These are phyloP conservation scores for Metschnikowia gruessii DNA, from an alignment of 805 yeast species.

Conservation along the genomic window DNA sequence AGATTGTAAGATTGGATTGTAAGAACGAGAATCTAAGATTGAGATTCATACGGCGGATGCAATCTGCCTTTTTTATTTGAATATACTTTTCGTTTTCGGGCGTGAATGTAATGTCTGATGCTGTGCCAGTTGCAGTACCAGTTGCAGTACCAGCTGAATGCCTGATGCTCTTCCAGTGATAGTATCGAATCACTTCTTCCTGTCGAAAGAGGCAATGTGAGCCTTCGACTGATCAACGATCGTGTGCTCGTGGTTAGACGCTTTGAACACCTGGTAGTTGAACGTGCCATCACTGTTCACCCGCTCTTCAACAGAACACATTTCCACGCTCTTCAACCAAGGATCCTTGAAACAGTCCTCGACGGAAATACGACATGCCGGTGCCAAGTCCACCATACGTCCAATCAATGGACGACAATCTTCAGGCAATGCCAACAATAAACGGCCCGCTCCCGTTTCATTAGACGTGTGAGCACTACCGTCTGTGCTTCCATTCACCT, in stretches of 20 bases:
- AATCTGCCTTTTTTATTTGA: no score
- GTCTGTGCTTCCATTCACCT: conserved; percentile 17
- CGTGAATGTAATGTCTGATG: no score
- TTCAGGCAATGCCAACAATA: conserved; percentile 66
- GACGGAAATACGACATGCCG: conserved; percentile 78
- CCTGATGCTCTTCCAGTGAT: no score
- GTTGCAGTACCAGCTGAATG: no score
- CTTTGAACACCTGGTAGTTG: conserved; percentile 38
- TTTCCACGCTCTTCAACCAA: conserved; percentile 61
- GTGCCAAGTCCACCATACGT: conserved; percentile 79
- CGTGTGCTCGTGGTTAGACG: conserved; percentile 75
- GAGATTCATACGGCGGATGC: no score
- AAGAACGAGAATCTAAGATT: neutral
- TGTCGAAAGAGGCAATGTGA: conserved; percentile 90
- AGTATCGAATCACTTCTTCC: conserved; percentile 46
- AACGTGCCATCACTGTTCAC: conserved; percentile 38
- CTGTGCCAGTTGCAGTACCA: no score
- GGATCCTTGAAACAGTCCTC: conserved; percentile 74
- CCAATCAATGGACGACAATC: conserved; percentile 66
- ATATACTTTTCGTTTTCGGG: no score
- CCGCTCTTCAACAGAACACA: conserved; percentile 61
- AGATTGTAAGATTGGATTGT: no score
- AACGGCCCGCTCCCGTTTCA: conserved; percentile 67
- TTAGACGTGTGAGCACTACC: conserved; percentile 59
- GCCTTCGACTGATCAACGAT: conserved; percentile 92